Conservation (phyloP, 2,329 filamentous ascomycete genomes). For the Apiospora arundinis region DNA sequence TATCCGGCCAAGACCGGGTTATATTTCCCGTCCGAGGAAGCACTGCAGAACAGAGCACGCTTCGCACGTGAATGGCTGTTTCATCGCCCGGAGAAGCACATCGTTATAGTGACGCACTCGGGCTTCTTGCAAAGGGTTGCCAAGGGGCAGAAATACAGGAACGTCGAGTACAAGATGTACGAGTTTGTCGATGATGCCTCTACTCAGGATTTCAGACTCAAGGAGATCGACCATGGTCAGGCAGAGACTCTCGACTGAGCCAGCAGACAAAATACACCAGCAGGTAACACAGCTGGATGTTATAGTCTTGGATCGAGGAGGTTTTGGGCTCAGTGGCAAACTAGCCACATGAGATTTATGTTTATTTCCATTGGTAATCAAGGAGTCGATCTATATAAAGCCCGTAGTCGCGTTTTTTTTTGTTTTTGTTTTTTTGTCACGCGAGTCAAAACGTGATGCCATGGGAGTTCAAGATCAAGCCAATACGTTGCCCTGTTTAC, state of each 20-base stretch:
- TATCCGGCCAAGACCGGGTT: conserved; percentile 42
- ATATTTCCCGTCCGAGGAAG: conserved; percentile 38
- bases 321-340: too few relatives aligned
- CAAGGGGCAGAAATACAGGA: conserved; percentile 36
- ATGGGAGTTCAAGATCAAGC: background rate
- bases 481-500: too few relatives aligned
- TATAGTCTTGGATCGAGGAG: background rate
- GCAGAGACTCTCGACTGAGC: conserved; percentile 17
- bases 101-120: conserved; percentile 41
- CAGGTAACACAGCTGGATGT: background rate
- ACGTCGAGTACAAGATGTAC: conserved; percentile 40
- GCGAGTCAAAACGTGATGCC: background rate
- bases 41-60: conserved; percentile 34
- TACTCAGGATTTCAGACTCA: conserved; percentile 7
- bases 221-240: conserved; percentile 19
- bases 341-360: background rate
- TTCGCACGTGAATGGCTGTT: conserved; percentile 39
- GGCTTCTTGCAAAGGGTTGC: conserved; percentile 39
- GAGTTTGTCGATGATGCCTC: conserved; percentile 26
- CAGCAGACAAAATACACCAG: background rate
- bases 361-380: background rate
- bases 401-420: background rate
- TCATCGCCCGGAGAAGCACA: conserved; percentile 37
- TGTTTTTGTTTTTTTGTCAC: background rate
- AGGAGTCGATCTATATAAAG: background rate